Evolutionary conservation across 345 rosid genomes (phyloP).

Genomic region (Melaleuca quinquenervia): DNA sequence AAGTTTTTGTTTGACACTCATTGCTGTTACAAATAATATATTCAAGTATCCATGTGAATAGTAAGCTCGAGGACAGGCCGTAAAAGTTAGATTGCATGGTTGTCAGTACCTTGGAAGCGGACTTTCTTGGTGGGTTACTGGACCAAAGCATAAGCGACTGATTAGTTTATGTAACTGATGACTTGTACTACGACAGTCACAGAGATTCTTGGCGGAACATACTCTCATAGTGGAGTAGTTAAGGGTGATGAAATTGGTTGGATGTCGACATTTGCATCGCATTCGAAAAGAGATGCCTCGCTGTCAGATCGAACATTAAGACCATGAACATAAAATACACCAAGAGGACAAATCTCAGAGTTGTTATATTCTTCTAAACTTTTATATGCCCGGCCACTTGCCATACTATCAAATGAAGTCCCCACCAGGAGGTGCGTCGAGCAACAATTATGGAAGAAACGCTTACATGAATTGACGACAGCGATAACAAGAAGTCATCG

Average conservation of each 20-base stretch:
- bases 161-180: neutral
- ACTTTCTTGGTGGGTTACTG: neutral
- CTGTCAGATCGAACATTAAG: neutral
- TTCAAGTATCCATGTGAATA: neutral
- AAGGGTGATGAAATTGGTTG: neutral
- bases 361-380: neutral
- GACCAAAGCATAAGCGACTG: neutral
- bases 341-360: neutral
- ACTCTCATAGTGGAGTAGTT: neutral
- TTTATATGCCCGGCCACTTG: no score
- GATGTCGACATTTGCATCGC: neutral
- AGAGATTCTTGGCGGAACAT: neutral
- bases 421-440: neutral
- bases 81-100: neutral
- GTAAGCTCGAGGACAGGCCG: neutral
- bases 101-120: no score
- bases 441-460: neutral
- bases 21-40: neutral
- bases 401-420: neutral
- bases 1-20: neutral
- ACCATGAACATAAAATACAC: neutral
- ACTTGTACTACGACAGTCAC: neutral
- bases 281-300: neutral
- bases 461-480: neutral
- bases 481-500: neutral